These are phyloP conservation scores for Geotrichum phurueaensis DNA, from an alignment of 1,139 yeast genomes.

Conservation along the genomic window DNA sequence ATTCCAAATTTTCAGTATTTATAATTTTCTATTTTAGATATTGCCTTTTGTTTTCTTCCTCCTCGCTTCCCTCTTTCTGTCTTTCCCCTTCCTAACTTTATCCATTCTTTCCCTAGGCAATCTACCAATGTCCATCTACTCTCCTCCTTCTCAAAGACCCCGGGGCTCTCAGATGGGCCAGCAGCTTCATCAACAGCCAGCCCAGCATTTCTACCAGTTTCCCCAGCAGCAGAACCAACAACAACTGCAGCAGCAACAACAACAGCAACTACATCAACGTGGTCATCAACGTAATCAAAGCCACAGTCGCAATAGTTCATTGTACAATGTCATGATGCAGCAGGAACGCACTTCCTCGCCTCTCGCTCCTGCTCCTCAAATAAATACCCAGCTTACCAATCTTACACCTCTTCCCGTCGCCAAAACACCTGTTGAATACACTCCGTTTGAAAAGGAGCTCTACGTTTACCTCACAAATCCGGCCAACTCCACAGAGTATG, in stretches of 20 bases:
- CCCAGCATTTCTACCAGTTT: background rate
- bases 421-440: background rate
- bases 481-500: slow-evolving; percentile 13
- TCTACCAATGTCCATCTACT: background rate
- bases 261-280: background rate
- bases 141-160: background rate
- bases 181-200: background rate
- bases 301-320: slow-evolving; percentile 3
- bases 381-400: background rate
- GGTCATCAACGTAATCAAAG: slow-evolving; percentile 8
- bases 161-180: background rate
- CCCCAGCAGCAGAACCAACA: background rate
- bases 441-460: slow-evolving; percentile 11
- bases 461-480: slow-evolving; percentile 12
- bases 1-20: background rate
- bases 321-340: background rate
- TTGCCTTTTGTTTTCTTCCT: background rate
- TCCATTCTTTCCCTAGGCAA: background rate
- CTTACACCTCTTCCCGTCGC: background rate
- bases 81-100: background rate
- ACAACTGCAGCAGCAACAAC: background rate
- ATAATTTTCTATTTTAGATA: too few relatives aligned
- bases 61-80: background rate
- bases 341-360: background rate
- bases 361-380: background rate